These are phyloP conservation scores for Beta lomatogona DNA, from an alignment of 179 eudicot species.

Conservation along the genomic window DNA sequence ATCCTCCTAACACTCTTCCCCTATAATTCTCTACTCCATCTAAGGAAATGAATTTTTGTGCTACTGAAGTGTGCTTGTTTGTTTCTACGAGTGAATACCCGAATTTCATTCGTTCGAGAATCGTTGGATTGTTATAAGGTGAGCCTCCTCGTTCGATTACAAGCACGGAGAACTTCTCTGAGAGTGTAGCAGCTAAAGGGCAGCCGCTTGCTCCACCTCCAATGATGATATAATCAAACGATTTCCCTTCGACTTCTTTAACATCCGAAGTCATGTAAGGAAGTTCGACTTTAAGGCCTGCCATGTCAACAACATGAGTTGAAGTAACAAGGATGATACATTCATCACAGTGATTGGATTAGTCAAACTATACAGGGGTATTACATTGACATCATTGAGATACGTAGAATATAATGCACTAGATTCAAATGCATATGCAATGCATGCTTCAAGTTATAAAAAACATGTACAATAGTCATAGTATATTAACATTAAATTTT, in stretches of 20 bases:
- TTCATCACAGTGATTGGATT: too few species aligned
- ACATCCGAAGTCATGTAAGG: conserved; percentile 45
- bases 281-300: conserved; percentile 28
- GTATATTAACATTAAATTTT: too few species aligned
- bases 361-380: too few species aligned
- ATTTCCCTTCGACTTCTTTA: conserved; percentile 36
- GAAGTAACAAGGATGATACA: background rate
- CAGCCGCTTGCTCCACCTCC: conserved; percentile 56
- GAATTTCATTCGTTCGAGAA: conserved; percentile 33
- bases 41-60: conserved; percentile 44
- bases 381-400: too few species aligned
- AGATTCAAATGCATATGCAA: too few species aligned
- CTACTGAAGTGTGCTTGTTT: conserved; percentile 40
- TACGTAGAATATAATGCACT: too few species aligned
- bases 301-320: background rate
- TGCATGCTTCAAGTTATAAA: too few species aligned
- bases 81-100: conserved; percentile 39
- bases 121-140: conserved; percentile 38
- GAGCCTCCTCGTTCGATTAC: conserved; percentile 50
- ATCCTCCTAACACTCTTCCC: conserved; percentile 54
- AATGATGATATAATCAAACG: conserved; percentile 49
- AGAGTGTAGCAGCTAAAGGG: conserved; percentile 49
- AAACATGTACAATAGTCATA: too few species aligned
- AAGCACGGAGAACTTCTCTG: conserved; percentile 42
- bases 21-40: conserved; percentile 46